phyloP scores from a whole-genome alignment of 176 grass and related monocot species.

The Avena atlantica region DNA sequence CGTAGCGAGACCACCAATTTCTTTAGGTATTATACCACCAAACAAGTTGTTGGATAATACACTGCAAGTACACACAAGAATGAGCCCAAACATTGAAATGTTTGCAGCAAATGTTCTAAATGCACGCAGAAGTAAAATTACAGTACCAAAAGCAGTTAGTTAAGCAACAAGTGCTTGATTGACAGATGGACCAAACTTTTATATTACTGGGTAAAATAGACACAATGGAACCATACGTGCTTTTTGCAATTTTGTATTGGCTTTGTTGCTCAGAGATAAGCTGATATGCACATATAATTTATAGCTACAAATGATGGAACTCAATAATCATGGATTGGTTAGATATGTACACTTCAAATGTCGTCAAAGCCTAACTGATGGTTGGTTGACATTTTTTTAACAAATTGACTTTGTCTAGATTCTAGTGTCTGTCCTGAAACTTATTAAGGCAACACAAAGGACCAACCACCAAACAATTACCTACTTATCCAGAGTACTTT shows the following conservation, averaged over 20 bases:
- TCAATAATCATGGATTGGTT: neutral
- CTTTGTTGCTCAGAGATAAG: constrained; percentile 12
- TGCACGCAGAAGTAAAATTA: constrained; percentile 15
- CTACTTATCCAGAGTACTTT: constrained; percentile 19
- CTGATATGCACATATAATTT: neutral
- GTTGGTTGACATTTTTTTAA: neutral
- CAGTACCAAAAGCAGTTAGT: neutral
- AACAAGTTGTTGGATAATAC: constrained; percentile 83
- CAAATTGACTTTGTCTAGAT: constrained; percentile 13
- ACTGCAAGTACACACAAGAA: constrained; percentile 48
- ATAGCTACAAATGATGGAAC: neutral
- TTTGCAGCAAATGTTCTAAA: constrained; percentile 8
- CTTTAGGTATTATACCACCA: constrained; percentile 75
- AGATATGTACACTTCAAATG: constrained; percentile 31
- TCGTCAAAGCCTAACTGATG: neutral
- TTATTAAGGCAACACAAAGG: neutral
- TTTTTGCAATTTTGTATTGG: neutral
- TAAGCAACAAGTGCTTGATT: neutral
- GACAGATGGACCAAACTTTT: neutral
- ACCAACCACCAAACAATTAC: neutral
- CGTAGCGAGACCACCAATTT: constrained; percentile 67
- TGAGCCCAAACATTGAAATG: constrained; percentile 34
- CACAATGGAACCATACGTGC: neutral
- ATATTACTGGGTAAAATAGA: constrained; percentile 14
- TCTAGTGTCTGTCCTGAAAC: neutral